Evolutionary conservation across 2,329 filamentous ascomycete species (phyloP), one percentile per base, ranked within the genome.

Genomic region (Colletotrichum lupini): DNA sequence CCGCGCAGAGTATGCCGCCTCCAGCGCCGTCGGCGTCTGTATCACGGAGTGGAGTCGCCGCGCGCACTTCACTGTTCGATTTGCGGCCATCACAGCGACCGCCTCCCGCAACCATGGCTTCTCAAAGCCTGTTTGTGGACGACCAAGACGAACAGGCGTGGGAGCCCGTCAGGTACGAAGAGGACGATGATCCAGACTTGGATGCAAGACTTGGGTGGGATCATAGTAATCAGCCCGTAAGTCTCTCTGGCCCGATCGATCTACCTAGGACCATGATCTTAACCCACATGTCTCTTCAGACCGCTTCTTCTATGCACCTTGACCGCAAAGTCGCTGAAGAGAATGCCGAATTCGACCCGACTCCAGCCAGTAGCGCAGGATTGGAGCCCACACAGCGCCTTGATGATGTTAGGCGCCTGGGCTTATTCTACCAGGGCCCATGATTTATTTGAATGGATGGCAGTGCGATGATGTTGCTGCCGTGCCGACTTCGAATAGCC

Each of bases 161-260:
- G 93, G 92, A 95, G 75, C 93, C 93, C 2, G 86, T 93, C 2
- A 88, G 89, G 32, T 86, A 87, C 4, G 82, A 83, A 19, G 84
- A 90, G 65, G 91, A 89, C 26, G 90, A 92, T 35, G 88, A 92
- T 14, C 89, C 90, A 7, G 91, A 92, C 35, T 89, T 91, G 67
- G 89, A 91, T 75, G 90, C 91, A 62, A 91, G 91, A 77, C 83
- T 95, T 57, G 92, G 91, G 49, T 96, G 94, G 94, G 92, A 95
- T 81, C 88, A 91, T 64, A 93, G 89, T 78, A 89, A 88, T 49
- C 88, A 92, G 60, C 86, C 87, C 75, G 91, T 92, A 82, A 85
- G 87, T 81, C 65, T 24, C n/a, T 5, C 19, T 24, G 14, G 19
- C 30, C 32, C n/a, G 5, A 2, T 1, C 42, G 12, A 58, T 53